phyloP scores from a whole-genome alignment of 345 rosid species.

The Populus tremula region DNA sequence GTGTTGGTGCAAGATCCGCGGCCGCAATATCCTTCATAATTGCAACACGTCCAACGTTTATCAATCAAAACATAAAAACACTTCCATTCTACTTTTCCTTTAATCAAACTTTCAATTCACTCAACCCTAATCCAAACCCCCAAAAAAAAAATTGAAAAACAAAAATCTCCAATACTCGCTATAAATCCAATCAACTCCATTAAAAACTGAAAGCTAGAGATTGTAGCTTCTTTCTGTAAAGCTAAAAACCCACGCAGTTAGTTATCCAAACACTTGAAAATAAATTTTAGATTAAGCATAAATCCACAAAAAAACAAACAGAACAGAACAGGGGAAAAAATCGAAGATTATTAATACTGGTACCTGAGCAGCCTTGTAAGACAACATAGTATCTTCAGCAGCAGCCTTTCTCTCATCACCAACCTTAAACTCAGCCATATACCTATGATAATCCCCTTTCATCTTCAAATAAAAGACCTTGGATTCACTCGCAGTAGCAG shows the following conservation, averaged over 20 bases:
- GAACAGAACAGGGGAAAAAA: neutral
- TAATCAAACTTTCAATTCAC: neutral
- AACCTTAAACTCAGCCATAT: constrained; percentile 83
- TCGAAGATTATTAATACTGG: neutral
- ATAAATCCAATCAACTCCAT: too few relatives aligned
- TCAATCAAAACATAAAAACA: neutral
- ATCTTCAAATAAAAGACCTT: constrained; percentile 92
- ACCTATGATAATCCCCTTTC: constrained; percentile 95
- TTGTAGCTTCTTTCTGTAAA: neutral
- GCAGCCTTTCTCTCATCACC: constrained; percentile 91
- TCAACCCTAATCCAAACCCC: neutral
- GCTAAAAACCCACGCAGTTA: neutral
- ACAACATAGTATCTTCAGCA: constrained; percentile 88
- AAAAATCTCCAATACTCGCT: neutral
- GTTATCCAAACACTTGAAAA: neutral
- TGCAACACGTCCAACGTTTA: neutral
- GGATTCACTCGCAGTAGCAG: constrained; percentile 70
- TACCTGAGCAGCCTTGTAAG: constrained; percentile 97
- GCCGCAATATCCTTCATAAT: constrained; percentile 56
- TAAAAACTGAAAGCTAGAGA: neutral
- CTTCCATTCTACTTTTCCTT: neutral
- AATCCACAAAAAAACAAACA: neutral
- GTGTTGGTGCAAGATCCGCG: constrained; percentile 85
- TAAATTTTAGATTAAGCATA: neutral
- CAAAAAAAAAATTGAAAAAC: neutral